A percentile compares a stretch with the other conserved stretches of the same genome.
Evolutionary conservation across 768 basidiomycete species (phyloP).

Genomic region (Suillus clintonianus): DNA sequence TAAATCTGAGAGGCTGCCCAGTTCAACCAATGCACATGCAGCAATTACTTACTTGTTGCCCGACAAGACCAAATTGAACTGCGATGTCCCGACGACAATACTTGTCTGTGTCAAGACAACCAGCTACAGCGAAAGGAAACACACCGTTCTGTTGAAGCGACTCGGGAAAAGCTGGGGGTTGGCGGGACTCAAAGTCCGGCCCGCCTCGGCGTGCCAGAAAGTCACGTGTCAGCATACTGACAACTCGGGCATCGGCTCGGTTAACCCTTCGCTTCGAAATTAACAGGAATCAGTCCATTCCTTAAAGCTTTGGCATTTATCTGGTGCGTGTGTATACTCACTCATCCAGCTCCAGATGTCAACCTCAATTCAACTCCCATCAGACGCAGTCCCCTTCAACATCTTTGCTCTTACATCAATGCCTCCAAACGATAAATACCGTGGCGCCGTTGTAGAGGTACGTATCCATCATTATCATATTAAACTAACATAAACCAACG

Average conservation of each 20-base stretch:
- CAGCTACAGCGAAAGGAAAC: too few relatives aligned
- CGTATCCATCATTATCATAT: background rate
- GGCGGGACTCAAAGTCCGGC: too few relatives aligned
- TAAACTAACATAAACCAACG: constrained; percentile 2
- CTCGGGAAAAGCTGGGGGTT: too few relatives aligned
- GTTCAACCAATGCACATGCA: too few relatives aligned
- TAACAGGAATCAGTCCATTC: background rate
- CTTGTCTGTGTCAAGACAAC: too few relatives aligned
- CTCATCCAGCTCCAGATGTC: constrained; percentile 6
- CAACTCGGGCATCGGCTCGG: background rate
- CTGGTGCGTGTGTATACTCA: background rate
- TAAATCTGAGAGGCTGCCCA: too few relatives aligned
- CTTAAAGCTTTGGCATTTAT: background rate
- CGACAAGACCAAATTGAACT: too few relatives aligned
- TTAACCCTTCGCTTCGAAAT: background rate
- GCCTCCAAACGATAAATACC: constrained; percentile 56
- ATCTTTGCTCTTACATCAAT: constrained; percentile 5
- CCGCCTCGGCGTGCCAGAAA: too few relatives aligned
- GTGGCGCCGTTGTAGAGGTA: constrained; percentile 91
- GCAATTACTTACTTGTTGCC: too few relatives aligned
- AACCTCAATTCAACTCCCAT: constrained; percentile 9
- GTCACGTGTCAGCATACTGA: background rate
- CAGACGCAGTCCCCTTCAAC: background rate
- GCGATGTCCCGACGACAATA: too few relatives aligned
- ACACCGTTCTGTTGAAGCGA: too few relatives aligned